Percentiles rank a stretch among this genome's conserved stretches.
Evolutionary conservation across 805 yeast genomes (phyloP).

Genomic region (Cyberlindnera subsufficiens): DNA sequence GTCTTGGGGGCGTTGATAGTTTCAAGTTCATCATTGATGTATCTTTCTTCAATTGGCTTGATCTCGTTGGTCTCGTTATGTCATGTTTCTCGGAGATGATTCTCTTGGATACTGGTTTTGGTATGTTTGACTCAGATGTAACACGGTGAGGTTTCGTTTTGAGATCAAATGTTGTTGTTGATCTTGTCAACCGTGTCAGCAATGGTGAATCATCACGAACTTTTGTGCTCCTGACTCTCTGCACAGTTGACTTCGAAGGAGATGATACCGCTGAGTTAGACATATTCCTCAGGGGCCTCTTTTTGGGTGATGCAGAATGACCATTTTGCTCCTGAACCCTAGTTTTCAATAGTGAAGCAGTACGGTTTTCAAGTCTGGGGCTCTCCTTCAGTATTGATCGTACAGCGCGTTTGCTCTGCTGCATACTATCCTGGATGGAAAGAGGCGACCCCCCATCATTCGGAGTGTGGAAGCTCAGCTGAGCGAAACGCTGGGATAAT

Average conservation of each 20-base stretch:
- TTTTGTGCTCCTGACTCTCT: no score
- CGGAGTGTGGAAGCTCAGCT: conserved; percentile 9
- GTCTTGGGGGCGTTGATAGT: neutral
- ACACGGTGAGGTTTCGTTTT: conserved; percentile 5
- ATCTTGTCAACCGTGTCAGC: conserved; percentile 19
- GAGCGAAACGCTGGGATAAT: conserved; percentile 10
- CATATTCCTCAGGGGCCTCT: conserved; percentile 3
- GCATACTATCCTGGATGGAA: neutral
- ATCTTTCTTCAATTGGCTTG: conserved; percentile 18
- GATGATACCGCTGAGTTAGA: conserved; percentile 5
- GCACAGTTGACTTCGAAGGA: conserved; percentile 5
- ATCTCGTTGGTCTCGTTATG: conserved; percentile 12
- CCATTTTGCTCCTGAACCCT: conserved; percentile 1
- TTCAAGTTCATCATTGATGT: conserved; percentile 9
- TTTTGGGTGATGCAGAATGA: conserved; percentile 1
- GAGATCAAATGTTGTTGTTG: conserved; percentile 20
- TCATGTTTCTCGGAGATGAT: conserved; percentile 11
- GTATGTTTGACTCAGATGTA: conserved; percentile 6
- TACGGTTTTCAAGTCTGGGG: conserved; percentile 5
- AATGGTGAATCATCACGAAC: conserved; percentile 14
- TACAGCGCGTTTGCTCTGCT: neutral
- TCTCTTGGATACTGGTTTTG: conserved; percentile 6
- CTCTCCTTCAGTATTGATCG: neutral
- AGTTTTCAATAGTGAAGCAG: conserved; percentile 4
- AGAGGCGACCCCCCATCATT: neutral